These are phyloP conservation scores for Onygena corvina DNA, from an alignment of 2,329 filamentous ascomycete species.

Conservation along the genomic window DNA sequence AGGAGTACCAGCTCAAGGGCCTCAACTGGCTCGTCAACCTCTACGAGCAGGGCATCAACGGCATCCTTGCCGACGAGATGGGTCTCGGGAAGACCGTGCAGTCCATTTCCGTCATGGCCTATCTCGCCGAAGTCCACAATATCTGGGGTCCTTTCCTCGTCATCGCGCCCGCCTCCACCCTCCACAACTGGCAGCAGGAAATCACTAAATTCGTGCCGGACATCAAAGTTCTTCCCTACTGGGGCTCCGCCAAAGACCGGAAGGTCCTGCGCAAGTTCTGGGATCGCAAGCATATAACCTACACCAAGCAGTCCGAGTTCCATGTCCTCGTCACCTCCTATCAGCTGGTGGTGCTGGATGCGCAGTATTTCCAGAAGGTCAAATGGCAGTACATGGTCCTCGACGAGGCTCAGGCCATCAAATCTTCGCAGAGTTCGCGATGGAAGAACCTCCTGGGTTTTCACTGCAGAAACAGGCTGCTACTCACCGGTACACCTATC, in stretches of 20 bases:
- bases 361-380: constrained; percentile 51
- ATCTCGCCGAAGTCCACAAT: constrained; percentile 91
- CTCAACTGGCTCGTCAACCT: constrained; percentile 98
- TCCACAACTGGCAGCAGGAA: constrained; percentile 91
- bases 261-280: constrained; percentile 97
- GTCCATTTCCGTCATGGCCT: constrained; percentile 98
- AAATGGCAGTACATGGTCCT: constrained; percentile 71
- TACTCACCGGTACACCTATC: constrained; percentile 86
- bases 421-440: constrained; percentile 86
- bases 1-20: constrained; percentile 98
- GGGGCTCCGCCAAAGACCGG: constrained; percentile 85
- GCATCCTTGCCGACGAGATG: constrained; percentile 98
- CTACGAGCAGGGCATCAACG: constrained; percentile 96
- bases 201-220: constrained; percentile 88
- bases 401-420: constrained; percentile 91
- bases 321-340: constrained; percentile 96
- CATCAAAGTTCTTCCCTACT: constrained; percentile 93
- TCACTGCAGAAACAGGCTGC: constrained; percentile 96
- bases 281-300: constrained; percentile 95
- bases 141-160: constrained; percentile 90
- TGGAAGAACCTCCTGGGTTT: constrained; percentile 77
- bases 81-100: constrained; percentile 98
- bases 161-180: constrained; percentile 62
- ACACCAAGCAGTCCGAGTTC: constrained; percentile 84
- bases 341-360: constrained; percentile 89